Evolutionary conservation across 2,329 filamentous ascomycete species (phyloP).

Genomic region (Aspergillus tubingensis): DNA sequence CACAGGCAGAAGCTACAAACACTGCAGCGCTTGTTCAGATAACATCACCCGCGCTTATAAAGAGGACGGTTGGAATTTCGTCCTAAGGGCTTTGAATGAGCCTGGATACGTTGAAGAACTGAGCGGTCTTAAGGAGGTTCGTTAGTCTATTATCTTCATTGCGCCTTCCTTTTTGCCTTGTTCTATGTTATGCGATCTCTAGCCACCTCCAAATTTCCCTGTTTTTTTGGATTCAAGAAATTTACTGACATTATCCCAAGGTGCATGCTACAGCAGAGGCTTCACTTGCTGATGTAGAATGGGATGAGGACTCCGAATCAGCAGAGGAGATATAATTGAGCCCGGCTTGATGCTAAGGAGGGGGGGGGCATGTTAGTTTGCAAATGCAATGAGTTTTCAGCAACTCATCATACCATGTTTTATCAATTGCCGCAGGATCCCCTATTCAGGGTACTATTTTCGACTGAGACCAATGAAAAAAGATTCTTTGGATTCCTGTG

Average conservation of each 20-base stretch:
- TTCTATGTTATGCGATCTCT: not conserved
- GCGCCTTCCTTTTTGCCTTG: conserved; percentile 23
- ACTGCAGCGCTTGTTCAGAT: conserved; percentile 64
- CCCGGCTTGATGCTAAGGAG: not conserved
- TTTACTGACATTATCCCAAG: conserved; percentile 31
- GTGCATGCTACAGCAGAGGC: conserved; percentile 51
- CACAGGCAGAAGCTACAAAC: conserved; percentile 59
- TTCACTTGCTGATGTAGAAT: conserved; percentile 47
- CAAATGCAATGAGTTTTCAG: not conserved
- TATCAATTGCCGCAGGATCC: conserved; percentile 22
- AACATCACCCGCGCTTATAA: conserved; percentile 56
- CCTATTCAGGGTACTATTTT: conserved; percentile 51
- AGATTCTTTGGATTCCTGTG: conserved; percentile 76
- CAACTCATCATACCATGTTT: not conserved
- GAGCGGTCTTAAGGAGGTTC: conserved; percentile 60
- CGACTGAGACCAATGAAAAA: conserved; percentile 81
- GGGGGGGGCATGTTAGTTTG: not conserved
- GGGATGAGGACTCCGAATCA: conserved; percentile 45
- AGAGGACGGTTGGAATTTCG: conserved; percentile 61
- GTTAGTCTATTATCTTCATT: conserved; percentile 4
- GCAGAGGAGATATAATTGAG: conserved; percentile 35
- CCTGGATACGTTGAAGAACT: conserved; percentile 65
- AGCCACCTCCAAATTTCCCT: not conserved
- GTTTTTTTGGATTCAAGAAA: not conserved
- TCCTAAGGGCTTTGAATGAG: conserved; percentile 61